Percentiles rank a stretch among this genome's conserved stretches.
These are phyloP conservation scores for Bothriochloa decipiens DNA, from an alignment of 176 grass and related monocot genomes.

Conservation along the genomic window DNA sequence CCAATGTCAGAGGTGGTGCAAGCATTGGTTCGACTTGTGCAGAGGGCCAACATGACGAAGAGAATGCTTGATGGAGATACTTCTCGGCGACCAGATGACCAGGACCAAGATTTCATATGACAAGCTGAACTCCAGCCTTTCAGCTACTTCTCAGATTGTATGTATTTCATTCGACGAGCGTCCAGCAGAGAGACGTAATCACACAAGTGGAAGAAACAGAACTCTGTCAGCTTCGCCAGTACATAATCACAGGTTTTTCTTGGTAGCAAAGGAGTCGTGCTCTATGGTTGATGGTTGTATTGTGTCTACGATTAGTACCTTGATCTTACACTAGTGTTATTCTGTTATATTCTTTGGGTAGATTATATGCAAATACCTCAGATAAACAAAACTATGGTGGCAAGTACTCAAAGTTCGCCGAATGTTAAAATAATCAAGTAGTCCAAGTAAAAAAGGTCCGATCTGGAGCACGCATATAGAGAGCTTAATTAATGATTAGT, in stretches of 20 bases:
- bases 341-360: constrained; percentile 34
- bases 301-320: not conserved
- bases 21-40: constrained; percentile 71
- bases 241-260: constrained; percentile 47
- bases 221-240: constrained; percentile 8
- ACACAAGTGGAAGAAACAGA: constrained; percentile 8
- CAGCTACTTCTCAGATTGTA: constrained; percentile 13
- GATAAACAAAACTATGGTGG: constrained; percentile 8
- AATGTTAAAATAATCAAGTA: not conserved
- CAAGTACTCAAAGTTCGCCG: constrained; percentile 2
- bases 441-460: no score
- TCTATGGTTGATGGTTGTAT: constrained; percentile 18
- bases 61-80: constrained; percentile 58
- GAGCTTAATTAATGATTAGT: no score
- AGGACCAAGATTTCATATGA: constrained; percentile 65
- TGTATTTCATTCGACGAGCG: constrained; percentile 35
- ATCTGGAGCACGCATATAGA: no score
- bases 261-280: constrained; percentile 8
- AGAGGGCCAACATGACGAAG: constrained; percentile 84
- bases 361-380: not conserved
- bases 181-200: constrained; percentile 18
- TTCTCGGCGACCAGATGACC: constrained; percentile 45
- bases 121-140: not conserved
- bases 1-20: constrained; percentile 88
- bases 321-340: constrained; percentile 24